Conservation (phyloP, 129 eudicot genomes). For the Arctium lappa region DNA sequence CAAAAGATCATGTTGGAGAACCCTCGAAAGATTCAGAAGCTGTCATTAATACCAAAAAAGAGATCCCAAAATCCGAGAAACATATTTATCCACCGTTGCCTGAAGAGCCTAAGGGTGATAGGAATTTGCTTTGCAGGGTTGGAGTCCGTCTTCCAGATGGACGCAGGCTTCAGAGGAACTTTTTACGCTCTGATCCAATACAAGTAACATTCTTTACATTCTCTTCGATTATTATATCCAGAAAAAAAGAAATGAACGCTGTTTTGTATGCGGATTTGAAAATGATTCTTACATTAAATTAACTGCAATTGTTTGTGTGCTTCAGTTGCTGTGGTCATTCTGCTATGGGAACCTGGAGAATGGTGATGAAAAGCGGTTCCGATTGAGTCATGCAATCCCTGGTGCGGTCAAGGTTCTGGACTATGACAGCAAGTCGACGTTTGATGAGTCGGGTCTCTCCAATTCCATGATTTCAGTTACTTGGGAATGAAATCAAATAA, state of each 20-base stretch:
- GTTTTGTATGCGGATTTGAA: background rate
- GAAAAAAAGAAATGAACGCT: too few species aligned
- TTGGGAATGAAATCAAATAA: conserved; percentile 45
- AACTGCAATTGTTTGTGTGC: conserved; percentile 2
- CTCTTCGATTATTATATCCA: background rate
- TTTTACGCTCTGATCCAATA: conserved; percentile 65
- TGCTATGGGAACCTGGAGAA: conserved; percentile 59
- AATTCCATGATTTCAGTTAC: conserved; percentile 74
- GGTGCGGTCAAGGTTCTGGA: conserved; percentile 62
- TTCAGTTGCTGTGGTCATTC: conserved; percentile 84
- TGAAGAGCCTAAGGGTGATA: conserved; percentile 80
- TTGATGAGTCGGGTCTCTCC: conserved; percentile 71
- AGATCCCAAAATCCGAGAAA: conserved; percentile 29
- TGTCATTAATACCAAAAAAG: conserved; percentile 23
- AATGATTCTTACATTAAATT: background rate
- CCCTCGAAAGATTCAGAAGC: conserved; percentile 32
- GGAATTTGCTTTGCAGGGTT: conserved; percentile 72
- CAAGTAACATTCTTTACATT: conserved; percentile 41
- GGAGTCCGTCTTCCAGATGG: conserved; percentile 95
- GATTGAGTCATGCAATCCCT: conserved; percentile 67
- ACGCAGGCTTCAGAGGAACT: conserved; percentile 87
- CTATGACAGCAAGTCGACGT: conserved; percentile 38
- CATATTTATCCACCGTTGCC: conserved; percentile 75
- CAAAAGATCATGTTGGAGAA: conserved; percentile 26
- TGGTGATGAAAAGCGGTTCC: conserved; percentile 42